Percentiles rank a stretch among this genome's conserved stretches.
Evolutionary conservation across 225 moss, liverwort and hornwort species (phyloP).

Genomic region (Sphagnum contortum): DNA sequence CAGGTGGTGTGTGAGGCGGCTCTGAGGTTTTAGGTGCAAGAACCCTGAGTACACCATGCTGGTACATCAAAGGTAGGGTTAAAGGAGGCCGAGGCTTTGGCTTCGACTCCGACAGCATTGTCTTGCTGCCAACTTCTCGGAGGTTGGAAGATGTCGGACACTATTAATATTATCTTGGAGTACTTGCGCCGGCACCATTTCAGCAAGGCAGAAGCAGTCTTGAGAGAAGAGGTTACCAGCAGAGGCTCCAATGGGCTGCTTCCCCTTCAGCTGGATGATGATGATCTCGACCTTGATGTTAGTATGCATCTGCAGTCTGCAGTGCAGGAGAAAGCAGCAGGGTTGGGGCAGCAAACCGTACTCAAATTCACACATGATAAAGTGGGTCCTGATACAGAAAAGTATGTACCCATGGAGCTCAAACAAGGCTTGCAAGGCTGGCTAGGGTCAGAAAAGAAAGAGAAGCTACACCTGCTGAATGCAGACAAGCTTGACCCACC

Average conservation of each 20-base stretch:
- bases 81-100: constrained; percentile 10
- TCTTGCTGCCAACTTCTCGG: constrained; percentile 29
- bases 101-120: constrained; percentile 11
- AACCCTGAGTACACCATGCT: neutral
- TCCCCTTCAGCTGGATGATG: constrained; percentile 34
- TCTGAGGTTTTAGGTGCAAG: too few species aligned
- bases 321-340: constrained; percentile 50
- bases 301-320: constrained; percentile 29
- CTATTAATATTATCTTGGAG: constrained; percentile 66
- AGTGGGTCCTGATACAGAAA: constrained; percentile 9
- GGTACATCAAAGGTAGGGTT: constrained; percentile 1
- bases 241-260: constrained; percentile 41
- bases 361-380: constrained; percentile 7
- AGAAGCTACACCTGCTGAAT: constrained; percentile 17
- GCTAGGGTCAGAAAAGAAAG: constrained; percentile 12
- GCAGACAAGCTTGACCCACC: constrained; percentile 14
- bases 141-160: constrained; percentile 60
- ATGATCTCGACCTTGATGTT: constrained; percentile 56
- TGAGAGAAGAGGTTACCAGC: constrained; percentile 67
- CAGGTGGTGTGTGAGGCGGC: too few species aligned
- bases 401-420: constrained; percentile 20
- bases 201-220: constrained; percentile 63
- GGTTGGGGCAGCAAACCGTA: constrained; percentile 14
- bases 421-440: constrained; percentile 9
- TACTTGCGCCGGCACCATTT: constrained; percentile 73